Evolutionary conservation across 768 basidiomycete genomes (phyloP), one percentile per base, ranked within the genome.

Genomic region (Neoboletus subvelutipes): DNA sequence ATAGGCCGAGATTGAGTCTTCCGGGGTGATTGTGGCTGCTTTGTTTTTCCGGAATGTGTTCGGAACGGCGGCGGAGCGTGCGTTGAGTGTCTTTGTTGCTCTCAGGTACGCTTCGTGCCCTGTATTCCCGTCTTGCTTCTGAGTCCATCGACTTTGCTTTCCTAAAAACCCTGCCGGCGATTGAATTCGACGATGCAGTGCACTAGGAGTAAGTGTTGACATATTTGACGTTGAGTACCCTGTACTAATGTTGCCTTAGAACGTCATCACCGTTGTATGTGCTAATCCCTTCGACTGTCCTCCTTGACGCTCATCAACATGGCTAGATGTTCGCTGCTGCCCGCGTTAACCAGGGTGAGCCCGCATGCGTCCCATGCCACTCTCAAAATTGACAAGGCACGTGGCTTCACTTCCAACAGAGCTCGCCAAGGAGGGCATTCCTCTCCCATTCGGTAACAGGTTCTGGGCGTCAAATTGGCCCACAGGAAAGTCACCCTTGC

Each of bases 381-480:
- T 24, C 39, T 26, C 13, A 1, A 8, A 3, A 15, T 37, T 11
- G 18, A 40, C 24, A 5, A 24, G 20, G 22, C 1, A 13, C 17
- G 1, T 22, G 10, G 18, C 8, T 28, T 28, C 18, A 7, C 22
- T 42, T 13, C 4, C 5, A 10, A 34, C 52, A 79, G 83, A 85
- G 52, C 76, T 85, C 4, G 83, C 83, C 6, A 85, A 85, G 58
- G 83, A 83, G 63, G 83, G 83, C 2, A 71, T 85, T n/a, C 83
- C 82, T 9, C 74, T 84, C 0, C 83, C 83, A 0, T 83, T 83
- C 52, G 81, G 81, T 5, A 83, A 80, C 59, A 75, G 68, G 28
- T 81, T 84, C 61, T 83, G 82, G 83, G 83, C 83, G 2, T 81
- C 80, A 1, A 84, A 83, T 63, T 83, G 81, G 82, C 82, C 82